Conservation (phyloP, 345 rosid genomes). For the Toxicodendron radicans region DNA sequence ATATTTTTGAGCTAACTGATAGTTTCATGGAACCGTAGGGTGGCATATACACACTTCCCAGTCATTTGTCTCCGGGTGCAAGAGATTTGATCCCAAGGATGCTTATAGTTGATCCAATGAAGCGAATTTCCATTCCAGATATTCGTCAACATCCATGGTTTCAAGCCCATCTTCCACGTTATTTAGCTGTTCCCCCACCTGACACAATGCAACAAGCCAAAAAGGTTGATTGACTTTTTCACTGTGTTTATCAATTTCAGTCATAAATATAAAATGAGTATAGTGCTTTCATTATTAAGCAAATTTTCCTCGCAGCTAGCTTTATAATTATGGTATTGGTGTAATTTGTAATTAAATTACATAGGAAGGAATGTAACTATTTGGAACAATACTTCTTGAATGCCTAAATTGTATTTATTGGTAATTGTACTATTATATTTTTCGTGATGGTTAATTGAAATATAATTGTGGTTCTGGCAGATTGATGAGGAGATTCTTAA, state of each 20-base stretch:
- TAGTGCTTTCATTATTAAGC: constrained; percentile 1
- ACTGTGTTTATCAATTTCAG: background rate
- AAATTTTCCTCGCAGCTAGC: background rate
- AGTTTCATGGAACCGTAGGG: constrained; percentile 38
- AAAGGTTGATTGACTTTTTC: constrained; percentile 46
- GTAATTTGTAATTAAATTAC: background rate
- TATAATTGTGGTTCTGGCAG: constrained; percentile 40
- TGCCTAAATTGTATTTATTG: background rate
- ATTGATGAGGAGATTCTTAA: constrained; percentile 86
- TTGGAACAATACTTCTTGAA: background rate
- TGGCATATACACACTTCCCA: constrained; percentile 93
- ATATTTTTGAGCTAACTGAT: background rate
- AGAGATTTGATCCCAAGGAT: constrained; percentile 91
- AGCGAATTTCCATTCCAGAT: constrained; percentile 86
- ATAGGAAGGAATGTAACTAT: background rate
- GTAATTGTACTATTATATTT: background rate
- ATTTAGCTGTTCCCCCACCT: constrained; percentile 85
- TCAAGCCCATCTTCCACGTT: constrained; percentile 78
- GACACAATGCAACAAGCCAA: constrained; percentile 74
- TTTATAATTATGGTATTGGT: background rate
- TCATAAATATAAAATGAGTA: background rate
- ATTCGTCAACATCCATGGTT: constrained; percentile 95
- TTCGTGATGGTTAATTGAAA: background rate
- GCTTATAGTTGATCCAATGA: constrained; percentile 93
- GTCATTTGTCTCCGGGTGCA: constrained; percentile 84